Conservation (phyloP, 1,284 basidiomycete species). For the Malassezia psittaci region DNA sequence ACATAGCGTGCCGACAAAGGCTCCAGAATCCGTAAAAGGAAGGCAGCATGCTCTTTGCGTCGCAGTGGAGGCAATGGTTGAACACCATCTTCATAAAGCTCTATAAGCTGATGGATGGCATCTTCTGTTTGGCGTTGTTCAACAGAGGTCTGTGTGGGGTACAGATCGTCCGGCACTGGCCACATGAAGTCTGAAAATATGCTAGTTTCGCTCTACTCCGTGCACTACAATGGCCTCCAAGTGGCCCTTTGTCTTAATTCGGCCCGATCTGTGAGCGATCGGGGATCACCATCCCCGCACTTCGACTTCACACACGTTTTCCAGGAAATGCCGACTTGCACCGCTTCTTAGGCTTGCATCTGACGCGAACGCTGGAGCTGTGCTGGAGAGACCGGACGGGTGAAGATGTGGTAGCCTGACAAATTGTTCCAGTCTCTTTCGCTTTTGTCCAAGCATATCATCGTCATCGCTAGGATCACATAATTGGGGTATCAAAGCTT, state of each 20-base stretch:
- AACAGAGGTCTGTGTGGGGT: slow-evolving; percentile 28
- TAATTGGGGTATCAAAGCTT: slow-evolving; percentile 1
- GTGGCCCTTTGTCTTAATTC: neutral
- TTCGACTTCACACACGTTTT: slow-evolving; percentile 34
- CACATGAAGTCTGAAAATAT: slow-evolving; percentile 14
- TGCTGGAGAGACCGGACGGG: slow-evolving; percentile 17
- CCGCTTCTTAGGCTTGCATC: slow-evolving; percentile 8
- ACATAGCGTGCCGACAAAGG: slow-evolving; percentile 37
- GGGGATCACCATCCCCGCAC: slow-evolving; percentile 26
- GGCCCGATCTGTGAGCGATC: neutral
- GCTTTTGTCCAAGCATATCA: neutral
- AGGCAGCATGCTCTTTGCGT: slow-evolving; percentile 33
- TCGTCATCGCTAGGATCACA: neutral
- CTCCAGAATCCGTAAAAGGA: slow-evolving; percentile 32
- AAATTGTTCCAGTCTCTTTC: slow-evolving; percentile 23
- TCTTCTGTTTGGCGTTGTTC: slow-evolving; percentile 36
- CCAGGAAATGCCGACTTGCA: slow-evolving; percentile 26
- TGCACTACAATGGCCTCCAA: slow-evolving; percentile 7
- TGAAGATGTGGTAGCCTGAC: slow-evolving; percentile 28
- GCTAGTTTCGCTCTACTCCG: neutral
- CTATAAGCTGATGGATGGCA: slow-evolving; percentile 28
- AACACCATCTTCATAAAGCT: slow-evolving; percentile 16
- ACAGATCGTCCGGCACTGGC: slow-evolving; percentile 31
- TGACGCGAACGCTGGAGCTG: slow-evolving; percentile 9
- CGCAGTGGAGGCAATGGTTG: slow-evolving; percentile 22